Base-by-base conservation (phyloP, 768 basidiomycete species). In the Boletus sp. region DNA sequence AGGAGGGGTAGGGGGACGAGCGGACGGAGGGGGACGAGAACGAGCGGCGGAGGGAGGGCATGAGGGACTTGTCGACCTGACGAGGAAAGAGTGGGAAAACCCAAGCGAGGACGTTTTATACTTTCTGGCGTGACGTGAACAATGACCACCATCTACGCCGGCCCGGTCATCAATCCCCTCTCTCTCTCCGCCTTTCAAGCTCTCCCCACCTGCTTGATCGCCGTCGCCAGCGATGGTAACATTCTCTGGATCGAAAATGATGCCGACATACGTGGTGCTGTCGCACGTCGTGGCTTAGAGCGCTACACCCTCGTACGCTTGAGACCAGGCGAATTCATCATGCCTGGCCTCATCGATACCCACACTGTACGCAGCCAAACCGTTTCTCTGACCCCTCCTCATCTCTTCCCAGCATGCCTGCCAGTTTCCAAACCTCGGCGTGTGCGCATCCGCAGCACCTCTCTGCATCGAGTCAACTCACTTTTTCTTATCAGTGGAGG, bases 341-440 rank as follows among this genome's bases (percentile, higher is more conserved):
- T 92, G 66, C 94, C 94, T 7, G 94, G 94, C 4, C 84, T 96
- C 69, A 76, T 95, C 52, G 94, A 97, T 77, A 96, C 94, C 32
- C 94, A 96, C 73, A 91, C 89, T 35, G 94, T 94, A 67, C 68
- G 87, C 70, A 33, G 15, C 29, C 9, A 28, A 4, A 24, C 24
- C 37, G 3, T 15, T 14, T 17, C 28, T 10, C 24, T 5, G 39
- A 3, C 20, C 49, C 46, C 12, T 20, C 1, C 50, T 57, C 58
- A 56, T 28, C 51, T 29, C 20, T 29, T 35, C 47, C 18, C 47
- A 76, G 72, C 74, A 73, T 50, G 70, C 66, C 15, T 67, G 59
- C 59, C 82, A 83, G 58, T 78, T 78, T 60, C 76, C 76, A 17
- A 78, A 75, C 61, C 62, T 78, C 8, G 77, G 76, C 60, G 53